Evolutionary conservation across 148 eudicot genomes (phyloP).

Genomic region (Chenopodium quinoa): DNA sequence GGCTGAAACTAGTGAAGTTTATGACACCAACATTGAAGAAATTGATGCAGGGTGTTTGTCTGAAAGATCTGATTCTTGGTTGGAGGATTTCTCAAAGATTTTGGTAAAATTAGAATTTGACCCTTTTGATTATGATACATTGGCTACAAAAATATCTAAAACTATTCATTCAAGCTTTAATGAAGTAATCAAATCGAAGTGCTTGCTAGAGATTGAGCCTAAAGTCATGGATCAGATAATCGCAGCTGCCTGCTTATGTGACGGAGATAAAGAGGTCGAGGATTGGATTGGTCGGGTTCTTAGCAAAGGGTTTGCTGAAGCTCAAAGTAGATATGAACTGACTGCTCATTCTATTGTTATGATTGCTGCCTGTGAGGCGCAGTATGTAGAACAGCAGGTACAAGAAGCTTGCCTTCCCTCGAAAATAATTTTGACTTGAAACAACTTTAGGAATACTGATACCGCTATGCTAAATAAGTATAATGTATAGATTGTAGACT

Average conservation of each 20-base stretch:
- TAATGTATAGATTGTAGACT: conserved; percentile 7
- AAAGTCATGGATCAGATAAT: conserved; percentile 60
- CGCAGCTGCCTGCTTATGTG: conserved; percentile 50
- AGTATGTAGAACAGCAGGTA: conserved; percentile 29
- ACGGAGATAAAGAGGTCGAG: conserved; percentile 26
- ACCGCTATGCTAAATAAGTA: background rate
- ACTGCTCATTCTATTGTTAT: conserved; percentile 23
- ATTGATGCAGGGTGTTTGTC: conserved; percentile 16
- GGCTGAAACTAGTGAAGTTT: conserved; percentile 44
- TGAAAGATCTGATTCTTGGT: conserved; percentile 38
- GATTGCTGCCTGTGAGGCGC: conserved; percentile 19
- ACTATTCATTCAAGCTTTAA: conserved; percentile 36
- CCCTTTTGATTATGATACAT: conserved; percentile 56
- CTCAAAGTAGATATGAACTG: conserved; percentile 38
- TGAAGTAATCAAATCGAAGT: conserved; percentile 31
- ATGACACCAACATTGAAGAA: conserved; percentile 21
- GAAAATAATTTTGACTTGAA: conserved; percentile 22
- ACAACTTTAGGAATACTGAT: background rate
- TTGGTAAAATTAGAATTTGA: conserved; percentile 42
- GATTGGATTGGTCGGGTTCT: conserved; percentile 72
- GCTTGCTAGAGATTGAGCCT: conserved; percentile 55
- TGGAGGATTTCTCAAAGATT: conserved; percentile 47
- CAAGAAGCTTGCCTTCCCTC: conserved; percentile 27
- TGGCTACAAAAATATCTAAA: conserved; percentile 39
- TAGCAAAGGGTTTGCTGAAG: conserved; percentile 54